A percentile compares a stretch with the other conserved stretches of the same genome.
Conservation (phyloP, 495 filamentous ascomycete species). For the Sordaria brevicollis region DNA sequence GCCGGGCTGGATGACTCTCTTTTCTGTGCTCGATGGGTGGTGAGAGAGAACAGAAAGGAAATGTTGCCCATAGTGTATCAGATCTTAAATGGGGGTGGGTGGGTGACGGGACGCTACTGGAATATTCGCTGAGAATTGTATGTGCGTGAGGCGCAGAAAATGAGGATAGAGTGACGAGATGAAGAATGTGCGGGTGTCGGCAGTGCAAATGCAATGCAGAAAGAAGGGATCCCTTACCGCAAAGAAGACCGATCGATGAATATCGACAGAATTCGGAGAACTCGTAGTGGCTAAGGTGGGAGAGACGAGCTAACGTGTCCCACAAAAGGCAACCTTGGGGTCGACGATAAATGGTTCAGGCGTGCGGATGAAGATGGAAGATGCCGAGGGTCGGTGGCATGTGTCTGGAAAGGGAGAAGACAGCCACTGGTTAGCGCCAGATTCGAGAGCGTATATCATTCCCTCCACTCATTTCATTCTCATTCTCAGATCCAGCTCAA, state of each 20-base stretch:
- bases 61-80: not conserved
- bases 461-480: constrained; percentile 1
- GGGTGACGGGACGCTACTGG: not conserved
- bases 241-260: constrained; percentile 38
- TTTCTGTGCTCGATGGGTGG: not conserved
- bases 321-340: constrained; percentile 41
- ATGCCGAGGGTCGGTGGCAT: constrained; percentile 45
- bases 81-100: not conserved
- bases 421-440: constrained; percentile 20
- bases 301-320: constrained; percentile 67
- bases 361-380: constrained; percentile 35
- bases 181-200: constrained; percentile 1
- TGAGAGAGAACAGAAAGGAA: not conserved
- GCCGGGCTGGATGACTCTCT: not conserved
- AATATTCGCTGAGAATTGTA: too few relatives aligned
- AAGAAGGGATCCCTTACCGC: constrained; percentile 52
- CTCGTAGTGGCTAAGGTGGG: constrained; percentile 34
- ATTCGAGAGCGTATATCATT: not conserved
- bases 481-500: constrained; percentile 19
- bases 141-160: not conserved
- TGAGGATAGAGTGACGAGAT: not conserved
- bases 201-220: not conserved
- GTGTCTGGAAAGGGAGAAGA: constrained; percentile 31
- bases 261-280: constrained; percentile 35
- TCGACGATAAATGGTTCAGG: constrained; percentile 26